A percentile compares a stretch with the other conserved stretches of the same genome.
Evolutionary conservation across 805 yeast species (phyloP).

Genomic region (Grigorovia humatica): DNA sequence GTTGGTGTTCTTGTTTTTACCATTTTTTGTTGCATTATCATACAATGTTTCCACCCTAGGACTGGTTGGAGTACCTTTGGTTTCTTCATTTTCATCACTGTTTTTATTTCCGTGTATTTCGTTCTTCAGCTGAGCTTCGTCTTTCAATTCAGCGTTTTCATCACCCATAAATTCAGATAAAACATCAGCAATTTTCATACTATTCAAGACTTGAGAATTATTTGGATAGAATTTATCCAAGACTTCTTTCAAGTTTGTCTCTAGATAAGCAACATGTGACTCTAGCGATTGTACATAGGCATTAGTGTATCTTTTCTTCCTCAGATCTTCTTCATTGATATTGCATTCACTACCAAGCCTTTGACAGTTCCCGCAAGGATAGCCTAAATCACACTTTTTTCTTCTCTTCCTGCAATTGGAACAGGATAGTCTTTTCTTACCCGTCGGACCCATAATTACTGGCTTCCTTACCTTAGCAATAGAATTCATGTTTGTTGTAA

Average conservation of each 20-base stretch:
- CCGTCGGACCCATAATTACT: constrained; percentile 4
- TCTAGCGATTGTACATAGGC: constrained; percentile 40
- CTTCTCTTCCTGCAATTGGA: constrained; percentile 27
- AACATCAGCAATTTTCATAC: constrained; percentile 16
- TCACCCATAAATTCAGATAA: constrained; percentile 5
- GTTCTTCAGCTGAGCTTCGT: background rate
- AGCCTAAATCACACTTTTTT: constrained; percentile 40
- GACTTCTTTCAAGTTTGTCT: constrained; percentile 17
- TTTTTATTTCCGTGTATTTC: background rate
- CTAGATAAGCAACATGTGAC: constrained; percentile 22
- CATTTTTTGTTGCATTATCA: background rate
- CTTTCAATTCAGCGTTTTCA: background rate
- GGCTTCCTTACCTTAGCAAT: background rate
- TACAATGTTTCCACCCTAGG: background rate
- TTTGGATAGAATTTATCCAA: constrained; percentile 17
- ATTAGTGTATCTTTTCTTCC: constrained; percentile 41
- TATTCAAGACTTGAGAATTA: constrained; percentile 10
- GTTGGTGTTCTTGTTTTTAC: background rate
- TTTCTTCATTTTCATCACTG: background rate
- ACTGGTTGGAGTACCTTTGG: background rate
- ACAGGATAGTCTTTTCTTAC: constrained; percentile 26
- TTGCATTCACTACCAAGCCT: constrained; percentile 37
- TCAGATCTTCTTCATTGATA: constrained; percentile 37
- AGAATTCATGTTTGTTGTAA: background rate
- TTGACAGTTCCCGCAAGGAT: constrained; percentile 40